A percentile compares a stretch with the other conserved stretches of the same genome.
Evolutionary conservation across 108 stramenopile genomes (phyloP).

Genomic region (Fistulifera pelliculosa): DNA sequence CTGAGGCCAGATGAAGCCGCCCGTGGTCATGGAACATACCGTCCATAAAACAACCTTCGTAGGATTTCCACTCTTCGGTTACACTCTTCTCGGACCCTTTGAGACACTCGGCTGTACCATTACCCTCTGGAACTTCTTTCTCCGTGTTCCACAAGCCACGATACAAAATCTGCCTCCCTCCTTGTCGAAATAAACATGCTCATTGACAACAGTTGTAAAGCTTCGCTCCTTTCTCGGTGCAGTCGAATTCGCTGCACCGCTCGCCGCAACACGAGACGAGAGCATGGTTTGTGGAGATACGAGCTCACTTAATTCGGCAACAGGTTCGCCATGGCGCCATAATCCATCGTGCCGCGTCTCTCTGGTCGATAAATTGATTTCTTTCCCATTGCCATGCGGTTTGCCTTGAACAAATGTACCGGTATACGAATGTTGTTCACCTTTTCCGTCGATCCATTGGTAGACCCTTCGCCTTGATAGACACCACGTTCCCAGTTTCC

Average conservation of each 20-base stretch:
- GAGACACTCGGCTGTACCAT: conserved; percentile 4
- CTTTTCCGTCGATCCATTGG: neutral
- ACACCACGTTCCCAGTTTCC: conserved; percentile 23
- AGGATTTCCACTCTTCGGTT: neutral
- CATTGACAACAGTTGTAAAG: conserved; percentile 3
- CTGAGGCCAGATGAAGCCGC: conserved; percentile 15
- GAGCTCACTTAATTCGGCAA: neutral
- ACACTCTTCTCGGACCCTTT: neutral
- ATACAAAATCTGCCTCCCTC: neutral
- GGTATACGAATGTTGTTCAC: neutral
- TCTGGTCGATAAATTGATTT: conserved; percentile 1
- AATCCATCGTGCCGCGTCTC: conserved; percentile 10
- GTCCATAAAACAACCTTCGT: conserved; percentile 17
- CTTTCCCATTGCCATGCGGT: conserved; percentile 16
- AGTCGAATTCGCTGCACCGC: neutral
- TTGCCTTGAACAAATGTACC: conserved; percentile 36
- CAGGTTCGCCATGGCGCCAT: conserved; percentile 12
- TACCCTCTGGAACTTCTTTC: conserved; percentile 2
- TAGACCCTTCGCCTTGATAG: conserved; percentile 23
- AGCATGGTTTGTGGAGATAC: neutral
- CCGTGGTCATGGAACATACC: conserved; percentile 21
- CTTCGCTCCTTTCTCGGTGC: neutral
- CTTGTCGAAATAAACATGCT: conserved; percentile 9
- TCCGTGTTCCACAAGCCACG: conserved; percentile 8
- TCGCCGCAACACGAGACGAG: neutral